Conservation (phyloP, 2,329 filamentous ascomycete species). For the Colletotrichum musicola region DNA sequence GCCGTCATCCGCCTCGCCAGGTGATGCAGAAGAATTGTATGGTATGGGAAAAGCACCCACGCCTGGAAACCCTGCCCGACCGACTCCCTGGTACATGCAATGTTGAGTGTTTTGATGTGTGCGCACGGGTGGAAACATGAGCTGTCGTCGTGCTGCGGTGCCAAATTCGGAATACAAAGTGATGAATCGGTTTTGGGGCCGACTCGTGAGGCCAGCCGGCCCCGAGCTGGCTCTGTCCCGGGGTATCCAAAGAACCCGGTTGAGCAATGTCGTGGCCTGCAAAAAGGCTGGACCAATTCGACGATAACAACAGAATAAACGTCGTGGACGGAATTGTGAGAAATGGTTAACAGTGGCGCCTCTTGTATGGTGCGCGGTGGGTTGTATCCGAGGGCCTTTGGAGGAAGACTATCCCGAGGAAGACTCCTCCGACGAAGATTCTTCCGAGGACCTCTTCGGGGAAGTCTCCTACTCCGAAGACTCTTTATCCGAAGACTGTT, state of each 20-base stretch:
- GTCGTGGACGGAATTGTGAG: constrained; percentile 13
- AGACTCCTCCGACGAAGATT: too few relatives aligned
- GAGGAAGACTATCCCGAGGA: too few relatives aligned
- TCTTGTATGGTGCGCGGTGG: constrained; percentile 1
- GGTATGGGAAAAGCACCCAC: constrained; percentile 16
- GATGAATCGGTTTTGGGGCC: constrained; percentile 1
- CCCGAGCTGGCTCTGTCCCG: background rate
- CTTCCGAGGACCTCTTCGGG: too few relatives aligned
- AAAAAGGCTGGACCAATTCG: background rate
- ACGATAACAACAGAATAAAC: constrained; percentile 1
- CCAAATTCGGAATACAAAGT: constrained; percentile 25
- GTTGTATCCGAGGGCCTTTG: background rate
- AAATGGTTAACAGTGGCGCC: constrained; percentile 12
- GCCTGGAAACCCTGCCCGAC: constrained; percentile 27
- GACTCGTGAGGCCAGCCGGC: constrained; percentile 3
- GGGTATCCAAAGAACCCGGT: constrained; percentile 1
- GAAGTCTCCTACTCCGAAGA: too few relatives aligned
- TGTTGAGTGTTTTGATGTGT: constrained; percentile 18
- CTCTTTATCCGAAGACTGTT: too few relatives aligned
- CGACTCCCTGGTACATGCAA: constrained; percentile 38
- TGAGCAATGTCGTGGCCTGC: constrained; percentile 1
- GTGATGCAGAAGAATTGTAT: constrained; percentile 37
- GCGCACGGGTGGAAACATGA: constrained; percentile 4
- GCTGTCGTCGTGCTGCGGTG: background rate
- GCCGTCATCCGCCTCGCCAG: constrained; percentile 37